These are phyloP conservation scores for Geotrichum aggregatum DNA, from an alignment of 1,139 yeast genomes.

Conservation along the genomic window DNA sequence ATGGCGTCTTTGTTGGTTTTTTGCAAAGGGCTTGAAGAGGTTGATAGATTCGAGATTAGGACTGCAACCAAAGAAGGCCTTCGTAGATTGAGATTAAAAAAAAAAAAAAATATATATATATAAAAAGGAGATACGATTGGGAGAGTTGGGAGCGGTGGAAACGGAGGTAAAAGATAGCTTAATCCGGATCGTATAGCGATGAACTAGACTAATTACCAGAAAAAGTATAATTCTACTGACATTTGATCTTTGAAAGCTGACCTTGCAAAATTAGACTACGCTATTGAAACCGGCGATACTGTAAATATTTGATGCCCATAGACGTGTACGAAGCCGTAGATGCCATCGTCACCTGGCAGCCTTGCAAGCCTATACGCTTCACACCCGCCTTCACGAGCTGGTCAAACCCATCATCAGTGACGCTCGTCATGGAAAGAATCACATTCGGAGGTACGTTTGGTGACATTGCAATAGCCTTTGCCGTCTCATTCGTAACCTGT, in stretches of 20 bases:
- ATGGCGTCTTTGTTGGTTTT: too few species aligned
- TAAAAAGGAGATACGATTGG: not conserved
- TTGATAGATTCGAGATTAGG: too few species aligned
- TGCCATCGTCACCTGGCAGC: slow-evolving; percentile 4
- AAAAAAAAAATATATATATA: not conserved
- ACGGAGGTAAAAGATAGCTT: not conserved
- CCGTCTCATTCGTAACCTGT: slow-evolving; percentile 14
- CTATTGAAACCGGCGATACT: slow-evolving; percentile 6
- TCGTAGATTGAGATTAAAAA: too few species aligned
- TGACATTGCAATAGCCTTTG: slow-evolving; percentile 13
- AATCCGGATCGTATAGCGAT: too few species aligned
- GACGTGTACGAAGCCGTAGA: not conserved
- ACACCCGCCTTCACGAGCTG: slow-evolving; percentile 13
- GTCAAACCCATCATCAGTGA: slow-evolving; percentile 16
- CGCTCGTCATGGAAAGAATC: slow-evolving; percentile 13
- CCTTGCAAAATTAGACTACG: too few species aligned
- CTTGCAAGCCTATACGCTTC: slow-evolving; percentile 14
- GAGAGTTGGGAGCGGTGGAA: not conserved
- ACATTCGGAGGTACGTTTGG: slow-evolving; percentile 10
- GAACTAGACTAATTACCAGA: not conserved
- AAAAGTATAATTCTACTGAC: too few species aligned
- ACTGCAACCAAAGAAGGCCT: too few species aligned
- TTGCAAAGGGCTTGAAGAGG: too few species aligned
- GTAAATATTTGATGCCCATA: slow-evolving; percentile 3
- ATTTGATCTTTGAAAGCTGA: too few species aligned